Evolutionary conservation across 2,329 filamentous ascomycete genomes (phyloP).

Genomic region (Sporothrix pallida): DNA sequence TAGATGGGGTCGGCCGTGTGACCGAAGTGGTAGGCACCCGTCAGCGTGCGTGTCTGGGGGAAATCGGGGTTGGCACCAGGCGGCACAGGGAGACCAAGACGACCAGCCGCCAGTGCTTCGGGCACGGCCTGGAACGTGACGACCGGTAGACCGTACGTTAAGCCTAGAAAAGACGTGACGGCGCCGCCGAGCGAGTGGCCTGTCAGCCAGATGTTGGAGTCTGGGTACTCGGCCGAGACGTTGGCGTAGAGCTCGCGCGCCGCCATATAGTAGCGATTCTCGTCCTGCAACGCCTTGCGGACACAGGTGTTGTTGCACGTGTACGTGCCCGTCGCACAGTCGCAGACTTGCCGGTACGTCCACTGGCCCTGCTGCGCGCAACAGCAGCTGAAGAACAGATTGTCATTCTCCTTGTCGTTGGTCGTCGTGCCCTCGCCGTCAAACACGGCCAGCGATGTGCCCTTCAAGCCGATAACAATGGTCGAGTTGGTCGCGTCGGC

Average conservation of each 20-base stretch:
- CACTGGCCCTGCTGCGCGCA: slow-evolving; percentile 92
- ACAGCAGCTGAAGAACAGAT: slow-evolving; percentile 97
- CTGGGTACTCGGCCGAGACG: slow-evolving; percentile 84
- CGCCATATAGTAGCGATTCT: slow-evolving; percentile 90
- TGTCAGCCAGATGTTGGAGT: slow-evolving; percentile 83
- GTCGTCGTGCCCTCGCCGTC: slow-evolving; percentile 97
- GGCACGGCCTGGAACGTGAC: slow-evolving; percentile 93
- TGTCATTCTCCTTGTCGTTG: slow-evolving; percentile 97
- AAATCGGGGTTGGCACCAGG: slow-evolving; percentile 74
- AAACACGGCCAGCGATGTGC: slow-evolving; percentile 87
- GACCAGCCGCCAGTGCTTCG: slow-evolving; percentile 82
- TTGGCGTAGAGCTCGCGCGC: slow-evolving; percentile 90
- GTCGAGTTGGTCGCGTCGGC: slow-evolving; percentile 85
- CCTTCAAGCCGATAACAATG: slow-evolving; percentile 90
- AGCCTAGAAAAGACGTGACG: slow-evolving; percentile 82
- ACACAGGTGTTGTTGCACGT: slow-evolving; percentile 94
- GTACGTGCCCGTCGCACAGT: slow-evolving; percentile 86
- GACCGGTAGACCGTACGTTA: slow-evolving; percentile 90
- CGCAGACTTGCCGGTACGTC: slow-evolving; percentile 89
- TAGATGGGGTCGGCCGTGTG: slow-evolving; percentile 94
- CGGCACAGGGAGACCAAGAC: slow-evolving; percentile 83
- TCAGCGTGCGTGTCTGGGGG: slow-evolving; percentile 73
- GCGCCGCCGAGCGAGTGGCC: slow-evolving; percentile 93
- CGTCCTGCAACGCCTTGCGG: slow-evolving; percentile 71
- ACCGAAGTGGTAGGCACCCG: slow-evolving; percentile 87